A percentile compares a stretch with the other conserved stretches of the same genome.
These are phyloP conservation scores for Penicillium egyptiacum DNA, from an alignment of 495 filamentous ascomycete species.

Conservation along the genomic window DNA sequence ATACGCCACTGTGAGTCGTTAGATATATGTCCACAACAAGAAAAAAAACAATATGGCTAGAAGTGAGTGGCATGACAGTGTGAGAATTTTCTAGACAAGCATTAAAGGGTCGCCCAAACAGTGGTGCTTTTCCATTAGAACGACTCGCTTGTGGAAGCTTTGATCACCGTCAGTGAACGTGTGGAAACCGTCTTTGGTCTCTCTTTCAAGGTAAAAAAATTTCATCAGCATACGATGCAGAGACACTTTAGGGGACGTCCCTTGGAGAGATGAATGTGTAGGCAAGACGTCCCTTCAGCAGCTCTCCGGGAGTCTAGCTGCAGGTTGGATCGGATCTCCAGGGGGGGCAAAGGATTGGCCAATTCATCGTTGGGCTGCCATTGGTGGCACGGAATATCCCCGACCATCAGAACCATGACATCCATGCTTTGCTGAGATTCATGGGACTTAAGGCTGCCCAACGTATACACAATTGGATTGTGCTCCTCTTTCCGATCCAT, in stretches of 20 bases:
- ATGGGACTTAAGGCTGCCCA: constrained; percentile 2
- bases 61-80: background rate
- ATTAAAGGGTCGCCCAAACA: background rate
- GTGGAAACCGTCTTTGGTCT: background rate
- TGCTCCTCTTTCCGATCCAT: background rate
- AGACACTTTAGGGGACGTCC: background rate
- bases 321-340: constrained; percentile 1
- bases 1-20: background rate
- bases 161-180: background rate
- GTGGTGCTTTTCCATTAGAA: background rate
- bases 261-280: background rate
- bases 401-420: background rate
- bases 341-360: constrained; percentile 6
- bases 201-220: background rate
- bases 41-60: background rate
- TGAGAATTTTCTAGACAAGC: background rate
- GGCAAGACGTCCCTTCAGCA: background rate
- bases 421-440: background rate
- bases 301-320: background rate
- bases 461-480: background rate
- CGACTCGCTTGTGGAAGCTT: background rate
- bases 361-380: constrained; percentile 16
- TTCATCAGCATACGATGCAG: background rate
- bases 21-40: background rate
- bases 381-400: constrained; percentile 9